Conservation (phyloP, 306 rosid genomes). For the Phaseolus lunatus region DNA sequence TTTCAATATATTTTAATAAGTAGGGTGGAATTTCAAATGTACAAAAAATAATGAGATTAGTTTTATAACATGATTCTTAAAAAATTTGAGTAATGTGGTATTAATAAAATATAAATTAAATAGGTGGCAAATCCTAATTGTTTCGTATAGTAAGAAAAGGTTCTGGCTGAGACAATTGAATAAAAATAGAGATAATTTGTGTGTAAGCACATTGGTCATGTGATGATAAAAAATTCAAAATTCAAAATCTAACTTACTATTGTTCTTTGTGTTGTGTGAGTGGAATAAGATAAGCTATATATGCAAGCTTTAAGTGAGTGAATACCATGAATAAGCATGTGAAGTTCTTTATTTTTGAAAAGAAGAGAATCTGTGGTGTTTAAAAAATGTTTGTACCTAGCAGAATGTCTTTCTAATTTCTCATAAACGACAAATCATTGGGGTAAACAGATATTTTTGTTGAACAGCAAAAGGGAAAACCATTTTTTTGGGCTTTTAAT, state of each 20-base stretch:
- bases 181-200: constrained; percentile 22
- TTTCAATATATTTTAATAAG: neutral
- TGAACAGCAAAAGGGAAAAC: constrained; percentile 7
- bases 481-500: constrained; percentile 21
- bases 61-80: neutral
- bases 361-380: neutral
- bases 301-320: neutral
- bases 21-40: neutral
- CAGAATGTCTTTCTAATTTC: constrained; percentile 30
- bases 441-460: neutral
- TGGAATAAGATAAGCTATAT: constrained; percentile 1
- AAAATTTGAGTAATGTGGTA: neutral
- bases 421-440: constrained; percentile 22
- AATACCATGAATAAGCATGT: constrained; percentile 3
- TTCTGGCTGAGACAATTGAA: neutral
- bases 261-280: neutral
- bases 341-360: neutral
- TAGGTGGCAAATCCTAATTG: neutral
- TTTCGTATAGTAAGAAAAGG: neutral
- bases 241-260: constrained; percentile 1
- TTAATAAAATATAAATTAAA: neutral
- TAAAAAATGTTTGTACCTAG: constrained; percentile 4
- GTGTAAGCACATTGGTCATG: constrained; percentile 19
- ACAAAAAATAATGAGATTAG: neutral
- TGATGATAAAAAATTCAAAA: neutral